Evolutionary conservation across 2,329 filamentous ascomycete genomes (phyloP).

Genomic region (Canariomyces notabilis): DNA sequence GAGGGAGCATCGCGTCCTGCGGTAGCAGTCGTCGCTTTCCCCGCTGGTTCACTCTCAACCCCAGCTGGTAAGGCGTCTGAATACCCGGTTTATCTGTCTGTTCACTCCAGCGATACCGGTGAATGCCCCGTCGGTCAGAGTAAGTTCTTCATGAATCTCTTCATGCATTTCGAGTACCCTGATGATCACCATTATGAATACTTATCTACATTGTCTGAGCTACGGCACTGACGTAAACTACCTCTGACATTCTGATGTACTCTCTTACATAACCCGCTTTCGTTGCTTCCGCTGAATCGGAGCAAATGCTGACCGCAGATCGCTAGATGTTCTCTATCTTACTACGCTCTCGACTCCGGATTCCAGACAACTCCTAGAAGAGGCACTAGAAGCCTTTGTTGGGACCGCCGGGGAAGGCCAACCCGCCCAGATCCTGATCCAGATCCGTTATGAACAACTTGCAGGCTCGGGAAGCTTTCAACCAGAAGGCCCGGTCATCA

Average conservation of each 20-base stretch:
- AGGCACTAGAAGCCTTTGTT: conserved; percentile 41
- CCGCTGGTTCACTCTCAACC: conserved; percentile 43
- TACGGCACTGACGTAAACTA: conserved; percentile 75
- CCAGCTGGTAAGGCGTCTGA: conserved; percentile 32
- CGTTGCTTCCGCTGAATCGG: conserved; percentile 14
- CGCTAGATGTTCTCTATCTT: conserved; percentile 37
- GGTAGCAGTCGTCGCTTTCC: conserved; percentile 65
- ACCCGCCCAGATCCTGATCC: conserved; percentile 40
- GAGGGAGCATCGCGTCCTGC: conserved; percentile 75
- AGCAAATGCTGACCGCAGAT: conserved; percentile 30
- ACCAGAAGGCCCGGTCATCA: conserved; percentile 42
- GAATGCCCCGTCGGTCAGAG: conserved; percentile 86
- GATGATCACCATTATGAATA: conserved; percentile 84
- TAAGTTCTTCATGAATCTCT: conserved; percentile 52
- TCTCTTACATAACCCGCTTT: conserved; percentile 20
- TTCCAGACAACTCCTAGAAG: conserved; percentile 35
- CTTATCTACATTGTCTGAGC: conserved; percentile 99
- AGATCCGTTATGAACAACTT: conserved; percentile 52
- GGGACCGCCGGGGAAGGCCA: conserved; percentile 27
- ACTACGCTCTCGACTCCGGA: conserved; percentile 33
- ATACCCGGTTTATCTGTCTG: conserved; percentile 54
- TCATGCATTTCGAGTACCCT: conserved; percentile 51
- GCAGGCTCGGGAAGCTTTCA: conserved; percentile 26
- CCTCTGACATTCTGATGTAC: conserved; percentile 86
- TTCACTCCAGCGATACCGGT: conserved; percentile 85